These are phyloP conservation scores for Helicocarpus griseus DNA, from an alignment of 2,329 filamentous ascomycete genomes.

Conservation along the genomic window DNA sequence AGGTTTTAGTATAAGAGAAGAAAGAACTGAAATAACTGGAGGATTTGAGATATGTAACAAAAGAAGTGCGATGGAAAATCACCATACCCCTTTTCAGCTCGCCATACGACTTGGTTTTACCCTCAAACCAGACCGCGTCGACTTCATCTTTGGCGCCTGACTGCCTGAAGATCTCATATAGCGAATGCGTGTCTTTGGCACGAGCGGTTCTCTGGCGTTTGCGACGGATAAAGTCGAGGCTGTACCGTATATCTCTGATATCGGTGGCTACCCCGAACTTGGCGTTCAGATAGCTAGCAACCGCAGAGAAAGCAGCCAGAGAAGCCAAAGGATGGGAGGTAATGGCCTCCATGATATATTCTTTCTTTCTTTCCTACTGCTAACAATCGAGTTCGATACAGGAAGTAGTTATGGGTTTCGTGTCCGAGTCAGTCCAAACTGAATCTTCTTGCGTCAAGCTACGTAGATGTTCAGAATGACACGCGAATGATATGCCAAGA, in stretches of 20 bases:
- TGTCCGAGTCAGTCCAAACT: no score
- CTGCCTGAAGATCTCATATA: conserved; percentile 36
- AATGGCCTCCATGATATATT: not conserved
- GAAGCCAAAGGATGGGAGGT: not conserved
- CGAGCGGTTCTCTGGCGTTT: conserved; percentile 27
- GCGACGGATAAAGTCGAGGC: conserved; percentile 25
- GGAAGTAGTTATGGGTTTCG: no score
- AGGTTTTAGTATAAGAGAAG: no score
- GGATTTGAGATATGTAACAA: no score
- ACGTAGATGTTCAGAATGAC: no score
- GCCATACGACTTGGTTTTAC: conserved; percentile 38
- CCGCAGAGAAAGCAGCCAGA: not conserved
- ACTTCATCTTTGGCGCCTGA: conserved; percentile 27
- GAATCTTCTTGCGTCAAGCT: no score
- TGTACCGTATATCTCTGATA: conserved; percentile 24
- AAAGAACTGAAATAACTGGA: conserved; percentile 7
- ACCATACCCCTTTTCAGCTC: conserved; percentile 34
- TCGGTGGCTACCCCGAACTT: conserved; percentile 34
- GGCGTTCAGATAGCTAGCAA: conserved; percentile 30
- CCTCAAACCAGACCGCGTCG: conserved; percentile 41
- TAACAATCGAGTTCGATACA: not conserved
- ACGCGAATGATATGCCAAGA: no score
- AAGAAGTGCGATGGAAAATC: no score
- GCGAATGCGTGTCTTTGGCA: conserved; percentile 30
- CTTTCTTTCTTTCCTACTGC: not conserved